These are phyloP conservation scores for Blastobotrys petasosporus DNA, from an alignment of 1,139 yeast genomes.

Conservation along the genomic window DNA sequence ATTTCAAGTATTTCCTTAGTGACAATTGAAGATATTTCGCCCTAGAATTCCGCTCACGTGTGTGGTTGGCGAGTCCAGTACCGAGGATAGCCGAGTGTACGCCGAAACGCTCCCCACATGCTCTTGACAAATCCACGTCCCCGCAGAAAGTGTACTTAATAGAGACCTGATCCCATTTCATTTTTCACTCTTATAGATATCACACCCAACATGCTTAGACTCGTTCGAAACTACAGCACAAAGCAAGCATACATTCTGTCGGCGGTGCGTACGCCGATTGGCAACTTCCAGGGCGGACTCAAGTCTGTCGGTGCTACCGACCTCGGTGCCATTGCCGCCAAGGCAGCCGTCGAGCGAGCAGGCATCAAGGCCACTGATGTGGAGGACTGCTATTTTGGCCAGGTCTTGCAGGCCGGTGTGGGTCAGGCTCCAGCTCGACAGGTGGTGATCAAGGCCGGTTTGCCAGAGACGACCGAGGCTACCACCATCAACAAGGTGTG, in stretches of 20 bases:
- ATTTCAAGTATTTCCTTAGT: too few species aligned
- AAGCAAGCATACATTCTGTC: constrained; percentile 42
- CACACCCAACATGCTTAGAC: constrained; percentile 5
- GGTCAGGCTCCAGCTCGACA: constrained; percentile 66
- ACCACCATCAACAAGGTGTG: constrained; percentile 58
- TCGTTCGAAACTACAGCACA: constrained; percentile 7
- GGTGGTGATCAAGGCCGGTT: constrained; percentile 54
- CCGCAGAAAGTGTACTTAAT: too few species aligned
- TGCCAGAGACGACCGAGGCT: constrained; percentile 49
- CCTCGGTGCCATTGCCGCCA: constrained; percentile 53
- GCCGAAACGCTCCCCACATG: too few species aligned
- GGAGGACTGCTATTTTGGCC: constrained; percentile 52
- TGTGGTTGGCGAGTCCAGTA: too few species aligned
- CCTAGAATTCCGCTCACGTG: too few species aligned
- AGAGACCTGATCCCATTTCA: background rate
- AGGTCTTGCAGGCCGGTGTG: constrained; percentile 52
- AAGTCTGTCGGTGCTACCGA: constrained; percentile 47
- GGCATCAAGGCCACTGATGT: constrained; percentile 45
- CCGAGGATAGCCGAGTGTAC: too few species aligned
- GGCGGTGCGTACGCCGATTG: constrained; percentile 55
- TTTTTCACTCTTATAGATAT: background rate
- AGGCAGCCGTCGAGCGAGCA: constrained; percentile 50
- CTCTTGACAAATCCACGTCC: too few species aligned
- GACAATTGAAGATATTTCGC: too few species aligned
- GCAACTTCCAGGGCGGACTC: constrained; percentile 51